A percentile compares a stretch with the other conserved stretches of the same genome.
Conservation (phyloP, 306 rosid species). For the Aeschynomene evenia region DNA sequence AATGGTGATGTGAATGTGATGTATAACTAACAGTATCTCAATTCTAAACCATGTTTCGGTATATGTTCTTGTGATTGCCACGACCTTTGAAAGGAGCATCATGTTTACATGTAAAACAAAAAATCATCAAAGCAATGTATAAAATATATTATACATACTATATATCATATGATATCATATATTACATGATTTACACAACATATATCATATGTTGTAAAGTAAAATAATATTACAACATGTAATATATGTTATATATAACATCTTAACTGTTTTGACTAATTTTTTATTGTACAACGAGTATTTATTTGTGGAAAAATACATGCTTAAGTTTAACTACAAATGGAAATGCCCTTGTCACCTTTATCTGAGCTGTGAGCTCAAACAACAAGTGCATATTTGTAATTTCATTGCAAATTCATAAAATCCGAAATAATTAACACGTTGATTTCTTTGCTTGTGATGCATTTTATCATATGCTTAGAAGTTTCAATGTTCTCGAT, state of each 20-base stretch:
- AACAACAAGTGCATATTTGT: not conserved
- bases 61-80: not conserved
- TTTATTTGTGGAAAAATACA: too few species aligned
- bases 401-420: not conserved
- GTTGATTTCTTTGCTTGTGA: constrained; percentile 3
- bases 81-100: not conserved
- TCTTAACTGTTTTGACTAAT: too few species aligned
- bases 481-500: not conserved
- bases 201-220: too few species aligned
- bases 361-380: too few species aligned
- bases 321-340: not conserved
- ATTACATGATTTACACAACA: too few species aligned
- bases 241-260: too few species aligned
- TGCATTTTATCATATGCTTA: constrained; percentile 9
- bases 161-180: too few species aligned
- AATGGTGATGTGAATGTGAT: not conserved
- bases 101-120: too few species aligned
- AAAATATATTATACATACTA: too few species aligned
- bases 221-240: too few species aligned
- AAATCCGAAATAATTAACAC: not conserved
- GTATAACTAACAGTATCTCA: not conserved
- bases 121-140: too few species aligned
- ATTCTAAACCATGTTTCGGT: not conserved
- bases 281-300: too few species aligned
- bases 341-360: not conserved